These are phyloP conservation scores for Dendryphion nanum DNA, from an alignment of 2,329 filamentous ascomycete species.

Conservation along the genomic window DNA sequence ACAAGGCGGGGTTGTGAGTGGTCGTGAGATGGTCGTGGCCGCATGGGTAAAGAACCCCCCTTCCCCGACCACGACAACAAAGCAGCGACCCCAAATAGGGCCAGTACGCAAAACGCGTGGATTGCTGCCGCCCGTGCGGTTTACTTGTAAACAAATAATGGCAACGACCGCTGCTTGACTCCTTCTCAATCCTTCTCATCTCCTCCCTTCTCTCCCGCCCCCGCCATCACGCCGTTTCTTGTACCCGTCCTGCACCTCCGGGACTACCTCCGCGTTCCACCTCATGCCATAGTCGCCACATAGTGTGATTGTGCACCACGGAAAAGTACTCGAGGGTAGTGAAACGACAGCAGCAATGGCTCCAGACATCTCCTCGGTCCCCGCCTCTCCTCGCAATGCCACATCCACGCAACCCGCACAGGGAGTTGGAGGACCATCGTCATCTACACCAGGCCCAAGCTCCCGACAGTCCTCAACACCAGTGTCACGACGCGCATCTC, in stretches of 20 bases:
- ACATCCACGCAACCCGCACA: slow-evolving; percentile 17
- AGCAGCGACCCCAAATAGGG: slow-evolving; percentile 8
- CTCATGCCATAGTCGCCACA: too few relatives aligned
- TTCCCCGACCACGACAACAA: slow-evolving; percentile 11
- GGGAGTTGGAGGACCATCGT: slow-evolving; percentile 1
- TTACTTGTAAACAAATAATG: too few relatives aligned
- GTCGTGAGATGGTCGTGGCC: slow-evolving; percentile 10
- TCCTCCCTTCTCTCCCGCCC: too few relatives aligned
- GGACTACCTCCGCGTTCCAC: too few relatives aligned
- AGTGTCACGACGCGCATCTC: slow-evolving; percentile 42
- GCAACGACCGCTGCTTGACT: too few relatives aligned
- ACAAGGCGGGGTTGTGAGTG: slow-evolving; percentile 16
- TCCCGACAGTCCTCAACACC: slow-evolving; percentile 37
- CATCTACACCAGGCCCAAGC: slow-evolving; percentile 28
- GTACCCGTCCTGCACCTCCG: too few relatives aligned
- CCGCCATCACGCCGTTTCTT: too few relatives aligned
- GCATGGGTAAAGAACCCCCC: slow-evolving; percentile 9
- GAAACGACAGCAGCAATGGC: too few relatives aligned
- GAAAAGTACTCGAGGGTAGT: too few relatives aligned
- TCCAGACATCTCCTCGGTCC: slow-evolving; percentile 49
- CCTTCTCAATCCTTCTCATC: too few relatives aligned
- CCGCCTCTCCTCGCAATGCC: slow-evolving; percentile 29
- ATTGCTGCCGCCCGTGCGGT: too few relatives aligned
- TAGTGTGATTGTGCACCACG: too few relatives aligned
- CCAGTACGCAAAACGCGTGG: slow-evolving; percentile 4